Conservation (phyloP, 208 protist genomes). For the Angomonas ambiguus region DNA sequence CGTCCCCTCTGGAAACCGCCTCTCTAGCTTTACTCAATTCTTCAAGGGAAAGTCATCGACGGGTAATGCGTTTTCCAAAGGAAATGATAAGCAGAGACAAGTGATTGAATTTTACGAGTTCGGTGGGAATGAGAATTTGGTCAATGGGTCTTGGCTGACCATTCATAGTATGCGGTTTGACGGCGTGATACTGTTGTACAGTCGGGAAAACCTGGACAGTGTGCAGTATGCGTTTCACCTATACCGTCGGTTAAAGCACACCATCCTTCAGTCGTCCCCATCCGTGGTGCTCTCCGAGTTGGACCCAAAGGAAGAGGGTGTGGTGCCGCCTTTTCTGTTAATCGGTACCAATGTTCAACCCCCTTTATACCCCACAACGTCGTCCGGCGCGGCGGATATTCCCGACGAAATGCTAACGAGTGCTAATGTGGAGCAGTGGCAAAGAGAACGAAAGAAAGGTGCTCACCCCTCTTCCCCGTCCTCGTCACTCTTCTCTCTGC, state of each 20-base stretch:
- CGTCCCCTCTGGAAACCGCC: not conserved
- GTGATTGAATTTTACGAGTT: conserved; percentile 75
- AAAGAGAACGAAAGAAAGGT: not conserved
- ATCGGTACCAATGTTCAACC: conserved; percentile 33
- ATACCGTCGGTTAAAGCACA: conserved; percentile 35
- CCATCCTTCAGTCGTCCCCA: conserved; percentile 12
- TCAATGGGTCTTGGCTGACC: conserved; percentile 30
- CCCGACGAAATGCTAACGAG: conserved; percentile 16
- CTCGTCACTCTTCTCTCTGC: not conserved
- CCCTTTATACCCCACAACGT: not conserved
- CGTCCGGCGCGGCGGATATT: conserved; percentile 1
- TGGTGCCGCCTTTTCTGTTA: conserved; percentile 30
- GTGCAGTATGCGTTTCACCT: conserved; percentile 42
- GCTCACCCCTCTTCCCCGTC: not conserved
- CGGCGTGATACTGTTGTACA: conserved; percentile 77
- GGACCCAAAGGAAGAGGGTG: not conserved
- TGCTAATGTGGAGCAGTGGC: not conserved
- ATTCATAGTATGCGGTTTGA: conserved; percentile 51
- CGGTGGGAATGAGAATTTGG: conserved; percentile 62
- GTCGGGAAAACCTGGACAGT: conserved; percentile 50
- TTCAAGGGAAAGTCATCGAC: conserved; percentile 1
- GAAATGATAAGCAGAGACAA: conserved; percentile 9
- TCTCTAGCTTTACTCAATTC: not conserved
- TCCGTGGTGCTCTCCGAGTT: not conserved
- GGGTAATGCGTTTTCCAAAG: not conserved